Percentiles rank a stretch among this genome's conserved stretches.
Evolutionary conservation across 257 asterid species (phyloP).

Genomic region (Lycium barbarum): DNA sequence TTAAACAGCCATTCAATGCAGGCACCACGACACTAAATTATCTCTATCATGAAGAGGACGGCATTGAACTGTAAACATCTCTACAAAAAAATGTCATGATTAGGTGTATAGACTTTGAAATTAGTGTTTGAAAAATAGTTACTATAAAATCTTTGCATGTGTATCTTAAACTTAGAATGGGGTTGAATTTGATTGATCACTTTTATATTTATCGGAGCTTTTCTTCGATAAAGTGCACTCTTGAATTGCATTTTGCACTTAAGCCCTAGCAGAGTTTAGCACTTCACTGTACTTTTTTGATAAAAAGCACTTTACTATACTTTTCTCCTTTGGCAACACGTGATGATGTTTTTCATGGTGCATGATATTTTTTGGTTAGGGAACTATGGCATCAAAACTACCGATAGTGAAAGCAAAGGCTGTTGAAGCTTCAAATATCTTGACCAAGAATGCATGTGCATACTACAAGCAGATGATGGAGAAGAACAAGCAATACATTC

Average conservation of each 20-base stretch:
- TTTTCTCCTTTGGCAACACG: neutral
- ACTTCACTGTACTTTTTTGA: too few relatives aligned
- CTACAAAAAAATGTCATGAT: neutral
- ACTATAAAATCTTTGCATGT: neutral
- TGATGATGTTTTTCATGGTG: neutral
- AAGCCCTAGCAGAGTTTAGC: neutral
- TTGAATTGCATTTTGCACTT: neutral
- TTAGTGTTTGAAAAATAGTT: neutral
- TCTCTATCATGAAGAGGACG: neutral
- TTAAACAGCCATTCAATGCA: neutral
- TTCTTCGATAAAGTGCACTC: neutral
- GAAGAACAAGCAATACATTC: slow-evolving; percentile 40
- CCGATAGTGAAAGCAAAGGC: slow-evolving; percentile 33
- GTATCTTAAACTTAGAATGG: neutral
- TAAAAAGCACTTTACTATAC: too few relatives aligned
- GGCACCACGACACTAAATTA: neutral
- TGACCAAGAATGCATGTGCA: slow-evolving; percentile 34
- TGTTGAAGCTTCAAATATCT: slow-evolving; percentile 38
- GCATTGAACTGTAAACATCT: neutral
- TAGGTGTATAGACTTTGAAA: neutral
- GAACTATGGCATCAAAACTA: slow-evolving; percentile 40
- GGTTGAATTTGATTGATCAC: neutral
- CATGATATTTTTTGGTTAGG: slow-evolving; percentile 1
- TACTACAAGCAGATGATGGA: slow-evolving; percentile 40
- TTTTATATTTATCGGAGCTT: neutral